Base-by-base conservation (phyloP, 805 yeast genomes). In the Ogataea corticis region DNA sequence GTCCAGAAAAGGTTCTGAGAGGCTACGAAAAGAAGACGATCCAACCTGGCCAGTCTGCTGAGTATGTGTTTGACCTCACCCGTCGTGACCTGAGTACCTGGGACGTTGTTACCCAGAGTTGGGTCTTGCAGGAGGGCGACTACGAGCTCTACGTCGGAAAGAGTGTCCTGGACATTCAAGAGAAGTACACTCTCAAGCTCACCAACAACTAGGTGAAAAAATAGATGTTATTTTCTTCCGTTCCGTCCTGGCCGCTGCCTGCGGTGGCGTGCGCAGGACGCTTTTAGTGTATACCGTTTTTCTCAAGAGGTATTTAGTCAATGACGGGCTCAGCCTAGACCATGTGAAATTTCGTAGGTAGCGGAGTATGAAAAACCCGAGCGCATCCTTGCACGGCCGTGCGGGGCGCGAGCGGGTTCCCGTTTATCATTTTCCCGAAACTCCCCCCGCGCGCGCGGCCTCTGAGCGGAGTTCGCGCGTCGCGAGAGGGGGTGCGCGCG, bases 121-220 rank as follows among this genome's bases (percentile, higher is more conserved):
- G 77, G 77, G 66, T 70, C 16, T 66, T 72, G 27, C 76, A 72
- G 54, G 63, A 69, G 3, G 77, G 77, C 1, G 64, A 69, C 3
- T 73, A 72, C 57, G 67, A 66, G 48, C 49, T 72, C 10, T 71
- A 65, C 48, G 60, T 72, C 14, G 62, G 73, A 18, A 48, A 50
- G 50, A 44, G 52, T 38, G 55, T 51, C 15, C 42, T 47, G 15
- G 51, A 49, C 31, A 49, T 49, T 13, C 55, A 49, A 25, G 42
- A 51, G 36, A 41, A 49, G n/a, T 52, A 45, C 9, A 42, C 46
- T 14, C 38, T 52, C 18, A 32, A 28, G 7, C 27, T 49, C 21
- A 38, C 29, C 41, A 19, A 21, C 23, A n/a, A 33, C n/a, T 33
- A 19, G 23, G 14, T 33, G n/a, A 7, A 11, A 7, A 33, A 25